These are phyloP conservation scores for Zygosaccharomyces rouxii DNA, from an alignment of 805 yeast genomes.

Conservation along the genomic window DNA sequence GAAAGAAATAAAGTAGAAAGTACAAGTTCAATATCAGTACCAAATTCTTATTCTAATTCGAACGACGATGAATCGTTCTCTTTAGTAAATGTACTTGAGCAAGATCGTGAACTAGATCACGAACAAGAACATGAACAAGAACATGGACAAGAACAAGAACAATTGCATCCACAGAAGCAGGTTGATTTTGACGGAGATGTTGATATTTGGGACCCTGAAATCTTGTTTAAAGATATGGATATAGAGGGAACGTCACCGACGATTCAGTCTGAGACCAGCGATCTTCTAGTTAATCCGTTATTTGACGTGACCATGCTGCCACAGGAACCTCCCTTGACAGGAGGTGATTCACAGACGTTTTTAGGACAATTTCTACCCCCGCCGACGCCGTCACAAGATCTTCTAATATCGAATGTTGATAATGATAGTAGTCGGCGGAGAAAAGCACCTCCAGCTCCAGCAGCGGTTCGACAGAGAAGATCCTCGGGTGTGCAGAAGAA, in stretches of 20 bases:
- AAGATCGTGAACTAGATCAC: not conserved
- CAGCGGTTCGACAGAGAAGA: slow-evolving; percentile 4
- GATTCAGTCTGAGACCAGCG: slow-evolving; percentile 1
- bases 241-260: not conserved
- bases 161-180: not conserved
- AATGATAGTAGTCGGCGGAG: not conserved
- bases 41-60: not conserved
- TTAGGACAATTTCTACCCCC: slow-evolving; percentile 1
- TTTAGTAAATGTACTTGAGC: not conserved
- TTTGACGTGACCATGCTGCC: not conserved
- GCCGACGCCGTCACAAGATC: not conserved
- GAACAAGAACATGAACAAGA: not conserved
- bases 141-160: not conserved
- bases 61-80: slow-evolving; percentile 5
- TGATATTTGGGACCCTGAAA: not conserved
- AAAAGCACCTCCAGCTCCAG: not conserved
- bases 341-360: not conserved
- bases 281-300: not conserved
- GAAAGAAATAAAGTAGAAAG: not conserved
- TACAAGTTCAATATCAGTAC: not conserved
- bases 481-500: slow-evolving; percentile 14
- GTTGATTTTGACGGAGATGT: not conserved
- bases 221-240: not conserved
- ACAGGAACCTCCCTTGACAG: not conserved
- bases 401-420: not conserved